phyloP scores from a whole-genome alignment of 352 stramenopile genomes.

The Phytophthora sp. region DNA sequence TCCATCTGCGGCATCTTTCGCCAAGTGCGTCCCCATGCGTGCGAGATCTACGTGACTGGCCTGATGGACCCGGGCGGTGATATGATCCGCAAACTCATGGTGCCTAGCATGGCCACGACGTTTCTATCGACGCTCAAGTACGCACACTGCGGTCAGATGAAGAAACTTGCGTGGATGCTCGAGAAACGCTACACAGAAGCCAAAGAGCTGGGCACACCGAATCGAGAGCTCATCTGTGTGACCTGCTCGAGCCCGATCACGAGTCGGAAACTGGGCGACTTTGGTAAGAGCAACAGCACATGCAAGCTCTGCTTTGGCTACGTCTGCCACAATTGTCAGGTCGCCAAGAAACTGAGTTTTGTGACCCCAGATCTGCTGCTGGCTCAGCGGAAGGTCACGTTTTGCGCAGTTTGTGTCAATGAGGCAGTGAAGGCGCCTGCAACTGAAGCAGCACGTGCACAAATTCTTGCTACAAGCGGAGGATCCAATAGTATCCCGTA shows the following conservation, averaged over 20 bases:
- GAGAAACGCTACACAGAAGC: slow-evolving; percentile 37
- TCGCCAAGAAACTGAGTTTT: slow-evolving; percentile 46
- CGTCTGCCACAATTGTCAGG: slow-evolving; percentile 43
- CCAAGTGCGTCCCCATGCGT: slow-evolving; percentile 31
- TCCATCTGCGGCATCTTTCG: slow-evolving; percentile 51
- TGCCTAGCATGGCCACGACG: slow-evolving; percentile 37
- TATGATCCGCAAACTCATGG: slow-evolving; percentile 41
- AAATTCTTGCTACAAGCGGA: slow-evolving; percentile 24
- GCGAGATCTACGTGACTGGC: slow-evolving; percentile 47
- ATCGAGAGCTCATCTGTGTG: slow-evolving; percentile 38
- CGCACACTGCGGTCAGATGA: slow-evolving; percentile 51
- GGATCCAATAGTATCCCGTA: slow-evolving; percentile 21
- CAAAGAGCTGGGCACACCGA: slow-evolving; percentile 36
- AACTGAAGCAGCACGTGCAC: slow-evolving; percentile 29
- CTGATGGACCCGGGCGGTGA: slow-evolving; percentile 45
- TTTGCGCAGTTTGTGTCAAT: slow-evolving; percentile 42
- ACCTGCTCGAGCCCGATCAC: slow-evolving; percentile 34
- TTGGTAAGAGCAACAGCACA: slow-evolving; percentile 39
- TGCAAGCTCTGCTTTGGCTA: slow-evolving; percentile 45
- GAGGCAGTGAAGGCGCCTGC: slow-evolving; percentile 35
- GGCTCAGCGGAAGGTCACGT: slow-evolving; percentile 42
- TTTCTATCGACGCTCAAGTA: slow-evolving; percentile 45
- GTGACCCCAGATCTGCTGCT: slow-evolving; percentile 41
- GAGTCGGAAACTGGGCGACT: slow-evolving; percentile 30
- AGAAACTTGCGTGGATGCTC: slow-evolving; percentile 50